phyloP scores from a whole-genome alignment of 169 alveolate species.

The Babesia ovata region DNA sequence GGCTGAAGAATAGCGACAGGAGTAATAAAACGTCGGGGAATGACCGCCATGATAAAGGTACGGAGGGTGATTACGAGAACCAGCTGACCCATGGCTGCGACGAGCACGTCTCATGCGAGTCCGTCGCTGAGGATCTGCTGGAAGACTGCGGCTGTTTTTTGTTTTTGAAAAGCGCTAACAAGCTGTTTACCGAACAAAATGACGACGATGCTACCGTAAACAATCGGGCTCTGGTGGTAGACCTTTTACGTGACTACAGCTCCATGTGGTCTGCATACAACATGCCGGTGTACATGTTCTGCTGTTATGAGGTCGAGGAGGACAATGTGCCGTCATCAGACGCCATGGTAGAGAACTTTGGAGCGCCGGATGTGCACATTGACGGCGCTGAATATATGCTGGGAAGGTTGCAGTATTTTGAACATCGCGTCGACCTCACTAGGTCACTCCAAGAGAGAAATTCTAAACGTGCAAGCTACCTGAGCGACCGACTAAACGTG shows the following conservation, averaged over 20 bases:
- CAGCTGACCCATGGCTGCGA: too few relatives aligned
- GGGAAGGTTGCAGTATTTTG: not conserved
- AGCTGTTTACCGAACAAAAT: not conserved
- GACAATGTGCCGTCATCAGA: not conserved
- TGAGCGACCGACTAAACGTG: not conserved
- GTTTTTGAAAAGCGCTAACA: not conserved
- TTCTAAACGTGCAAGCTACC: not conserved
- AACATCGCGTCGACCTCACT: slow-evolving; percentile 20
- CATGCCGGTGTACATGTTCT: slow-evolving; percentile 19
- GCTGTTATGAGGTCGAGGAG: slow-evolving; percentile 1
- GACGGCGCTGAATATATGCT: slow-evolving; percentile 4
- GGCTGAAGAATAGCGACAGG: too few relatives aligned
- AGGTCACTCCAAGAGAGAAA: not conserved
- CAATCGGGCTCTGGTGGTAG: slow-evolving; percentile 3
- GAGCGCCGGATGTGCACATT: not conserved
- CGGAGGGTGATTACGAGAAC: too few relatives aligned
- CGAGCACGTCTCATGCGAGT: not conserved
- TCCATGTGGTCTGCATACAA: slow-evolving; percentile 14
- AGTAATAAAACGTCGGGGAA: too few relatives aligned
- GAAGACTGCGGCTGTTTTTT: slow-evolving; percentile 35
- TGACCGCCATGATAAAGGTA: too few relatives aligned
- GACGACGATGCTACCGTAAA: not conserved
- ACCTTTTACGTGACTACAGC: slow-evolving; percentile 20
- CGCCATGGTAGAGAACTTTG: not conserved
- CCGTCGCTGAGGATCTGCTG: not conserved